Base-by-base conservation (phyloP, 805 yeast species). In the Isabelozyma heimii region DNA sequence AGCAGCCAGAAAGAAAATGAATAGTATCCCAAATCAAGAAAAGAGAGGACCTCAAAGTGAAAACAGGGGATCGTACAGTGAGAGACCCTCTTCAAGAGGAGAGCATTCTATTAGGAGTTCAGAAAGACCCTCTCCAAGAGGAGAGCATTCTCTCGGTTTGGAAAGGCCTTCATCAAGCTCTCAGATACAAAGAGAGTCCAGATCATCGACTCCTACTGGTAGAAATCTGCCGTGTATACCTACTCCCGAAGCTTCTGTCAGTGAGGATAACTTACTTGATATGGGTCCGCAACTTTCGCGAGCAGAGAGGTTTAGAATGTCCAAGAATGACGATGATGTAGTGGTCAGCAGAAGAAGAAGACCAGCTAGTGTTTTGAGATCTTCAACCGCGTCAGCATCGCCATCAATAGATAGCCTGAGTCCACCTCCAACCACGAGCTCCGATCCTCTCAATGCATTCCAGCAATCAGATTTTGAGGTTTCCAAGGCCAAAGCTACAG, bases 401-500 rank as follows among this genome's bases (percentile, higher is more conserved):
- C n/a, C 35, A 10, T 30, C 35, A 9, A 30, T 30, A 10, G 8
- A 30, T 30, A 30, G n/a, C 8, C 35, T 30, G 35, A 30, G n/a
- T 10, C 35, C 35, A 10, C 35, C 35, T 30, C n/a, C 35, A 10
- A 37, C 44, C 52, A 30, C 48, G 5, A 17, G 49, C 1, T 47
- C 51, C 7, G 47, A 59, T 0, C 64, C 69, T 0, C 55, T 74
- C 44, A 67, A 74, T 54, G 70, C 72, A 39, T 69, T 75, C 56
- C 66, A 67, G 35, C 70, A 69, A 54, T 68, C 69, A 38, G 68
- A 70, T 69, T 56, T 83, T 70, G 70, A 73, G 7, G 77, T 76
- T 20, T 70, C 75, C 27, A 81, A 83, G 51, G 67, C 65, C 7
- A 75, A 75, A 24, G 99, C 91, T 5, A 70, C 81, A 6, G 76